Evolutionary conservation across 805 yeast species (phyloP), one percentile per base, ranked within the genome.

Genomic region (Saturnispora sanitii): DNA sequence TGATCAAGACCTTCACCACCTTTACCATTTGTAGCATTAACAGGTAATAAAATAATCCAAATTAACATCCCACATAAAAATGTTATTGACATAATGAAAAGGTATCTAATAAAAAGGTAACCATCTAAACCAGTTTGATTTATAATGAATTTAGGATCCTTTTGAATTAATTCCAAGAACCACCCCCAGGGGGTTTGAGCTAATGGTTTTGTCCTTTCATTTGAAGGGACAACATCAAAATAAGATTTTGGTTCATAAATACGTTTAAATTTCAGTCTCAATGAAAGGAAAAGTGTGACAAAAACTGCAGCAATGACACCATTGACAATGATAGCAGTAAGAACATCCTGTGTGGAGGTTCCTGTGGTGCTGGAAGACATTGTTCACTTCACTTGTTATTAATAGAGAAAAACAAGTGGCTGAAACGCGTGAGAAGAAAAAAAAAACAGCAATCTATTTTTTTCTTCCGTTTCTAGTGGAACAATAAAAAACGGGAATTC

Each of bases 61-160:
- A 77, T 64, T 22, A 77, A 50, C 41, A 75, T 58, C 4, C 84
- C 82, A 33, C 76, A 62, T 1, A 77, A 67, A 43, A 78, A 74
- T 31, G 77, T 55, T 5, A 65, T 45, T 11, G 73, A 64, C 47
- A 85, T 64, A 28, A 82, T 53, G 37, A 73, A 68, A 22, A 92
- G 59, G 55, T 82, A 92, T 49, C 98, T 70, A 46, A 87, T 62
- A 58, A 88, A 90, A 55, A 92, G 79, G 64, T 84, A 90, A 4
- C 96, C 96, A 57, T 90, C 97, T n/a, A 90, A 57, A 15, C 96
- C 97, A 17, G 92, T 81, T 53, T 90, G 94, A 49, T 80, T 78
- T 44, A 90, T 75, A 41, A 88, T 68, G 54, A 83, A 83, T 36
- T 81, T 65, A 42, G 83, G 87, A 1, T 85, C 75, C 54, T 82